Conservation (phyloP, 2,329 filamentous ascomycete species). For the Alternaria incomplexa region DNA sequence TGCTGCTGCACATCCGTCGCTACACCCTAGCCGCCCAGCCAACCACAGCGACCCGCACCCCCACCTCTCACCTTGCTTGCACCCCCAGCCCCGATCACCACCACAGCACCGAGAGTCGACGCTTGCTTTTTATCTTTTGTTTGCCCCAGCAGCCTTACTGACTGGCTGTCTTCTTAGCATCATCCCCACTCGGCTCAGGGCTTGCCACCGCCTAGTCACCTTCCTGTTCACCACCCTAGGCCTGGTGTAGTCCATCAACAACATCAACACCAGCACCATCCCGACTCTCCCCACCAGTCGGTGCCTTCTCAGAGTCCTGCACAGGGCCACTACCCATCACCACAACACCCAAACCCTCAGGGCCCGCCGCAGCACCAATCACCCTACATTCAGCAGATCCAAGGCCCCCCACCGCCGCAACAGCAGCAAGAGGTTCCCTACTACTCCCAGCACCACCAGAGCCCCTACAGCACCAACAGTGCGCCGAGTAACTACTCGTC, state of each 20-base stretch:
- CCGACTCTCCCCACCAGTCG: conserved; percentile 66
- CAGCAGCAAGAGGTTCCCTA: conserved; percentile 70
- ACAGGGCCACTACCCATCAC: conserved; percentile 68
- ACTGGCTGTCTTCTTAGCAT: conserved; percentile 62
- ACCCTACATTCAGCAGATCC: conserved; percentile 71
- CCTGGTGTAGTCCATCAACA: conserved; percentile 68
- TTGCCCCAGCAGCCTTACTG: conserved; percentile 33
- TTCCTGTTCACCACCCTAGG: conserved; percentile 68
- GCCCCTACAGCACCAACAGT: conserved; percentile 82
- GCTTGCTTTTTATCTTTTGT: conserved; percentile 18
- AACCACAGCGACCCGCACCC: conserved; percentile 28
- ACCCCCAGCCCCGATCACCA: conserved; percentile 24
- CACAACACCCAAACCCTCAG: conserved; percentile 67
- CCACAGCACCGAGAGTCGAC: conserved; percentile 2
- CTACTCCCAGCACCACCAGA: conserved; percentile 83
- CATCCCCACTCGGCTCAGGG: conserved; percentile 78
- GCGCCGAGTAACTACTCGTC: conserved; percentile 84
- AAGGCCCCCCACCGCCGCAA: conserved; percentile 66
- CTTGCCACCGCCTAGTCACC: conserved; percentile 67
- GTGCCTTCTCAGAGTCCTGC: conserved; percentile 64
- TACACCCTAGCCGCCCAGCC: conserved; percentile 30
- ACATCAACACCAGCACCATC: conserved; percentile 57
- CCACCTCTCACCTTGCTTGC: conserved; percentile 19
- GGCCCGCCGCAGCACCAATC: conserved; percentile 58
- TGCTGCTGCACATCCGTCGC: conserved; percentile 31